These are phyloP conservation scores for Lactarius hengduanensis DNA, from an alignment of 768 basidiomycete species.

Conservation along the genomic window DNA sequence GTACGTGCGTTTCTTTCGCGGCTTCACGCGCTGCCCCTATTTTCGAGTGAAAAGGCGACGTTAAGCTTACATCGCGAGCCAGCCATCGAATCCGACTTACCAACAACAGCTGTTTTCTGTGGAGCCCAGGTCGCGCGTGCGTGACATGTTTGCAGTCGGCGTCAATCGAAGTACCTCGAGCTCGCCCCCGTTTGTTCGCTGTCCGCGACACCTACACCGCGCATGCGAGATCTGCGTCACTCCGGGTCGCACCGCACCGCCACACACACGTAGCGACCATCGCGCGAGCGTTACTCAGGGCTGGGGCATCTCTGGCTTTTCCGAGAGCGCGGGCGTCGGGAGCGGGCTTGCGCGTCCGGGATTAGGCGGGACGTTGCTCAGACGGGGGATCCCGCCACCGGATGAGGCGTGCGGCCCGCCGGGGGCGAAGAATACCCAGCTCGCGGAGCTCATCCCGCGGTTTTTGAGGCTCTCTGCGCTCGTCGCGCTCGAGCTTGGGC, in stretches of 20 bases:
- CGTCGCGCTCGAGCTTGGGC: conserved; percentile 72
- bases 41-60: neutral
- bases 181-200: conserved; percentile 61
- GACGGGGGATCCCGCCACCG: conserved; percentile 40
- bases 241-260: conserved; percentile 42
- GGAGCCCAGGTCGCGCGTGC: conserved; percentile 41
- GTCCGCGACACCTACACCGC: conserved; percentile 70
- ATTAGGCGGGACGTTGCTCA: conserved; percentile 54
- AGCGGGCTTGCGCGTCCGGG: conserved; percentile 62
- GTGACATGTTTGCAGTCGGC: conserved; percentile 56
- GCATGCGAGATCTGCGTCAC: conserved; percentile 78
- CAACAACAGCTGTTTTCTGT: conserved; percentile 23
- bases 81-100: conserved; percentile 11
- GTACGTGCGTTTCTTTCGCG: conserved; percentile 29
- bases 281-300: conserved; percentile 33
- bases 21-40: neutral
- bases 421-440: conserved; percentile 59
- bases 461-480: conserved; percentile 78
- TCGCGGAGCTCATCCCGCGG: conserved; percentile 63
- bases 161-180: conserved; percentile 61
- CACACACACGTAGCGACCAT: conserved; percentile 22
- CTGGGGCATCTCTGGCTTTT: conserved; percentile 68
- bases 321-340: conserved; percentile 72
- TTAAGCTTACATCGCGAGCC: conserved; percentile 28
- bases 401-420: conserved; percentile 31